Conservation (phyloP, 768 basidiomycete species). For the Lepiota subincarnata region DNA sequence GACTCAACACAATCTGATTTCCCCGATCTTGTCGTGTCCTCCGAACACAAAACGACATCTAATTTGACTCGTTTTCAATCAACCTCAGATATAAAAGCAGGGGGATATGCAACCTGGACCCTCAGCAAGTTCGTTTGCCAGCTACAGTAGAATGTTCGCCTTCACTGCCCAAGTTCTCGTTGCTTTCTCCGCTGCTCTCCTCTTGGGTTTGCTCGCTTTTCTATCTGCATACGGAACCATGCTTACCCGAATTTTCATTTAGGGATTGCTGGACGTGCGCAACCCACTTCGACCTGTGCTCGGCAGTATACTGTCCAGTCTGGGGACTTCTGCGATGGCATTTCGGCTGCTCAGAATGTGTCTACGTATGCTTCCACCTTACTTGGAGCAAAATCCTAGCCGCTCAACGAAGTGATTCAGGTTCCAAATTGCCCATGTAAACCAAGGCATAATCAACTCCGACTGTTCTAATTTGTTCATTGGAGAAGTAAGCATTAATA, state of each 20-base stretch:
- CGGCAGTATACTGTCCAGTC: slow-evolving; percentile 45
- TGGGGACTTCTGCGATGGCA: slow-evolving; percentile 55
- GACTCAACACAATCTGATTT: not conserved
- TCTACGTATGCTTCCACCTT: slow-evolving; percentile 37
- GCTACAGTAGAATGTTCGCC: not conserved
- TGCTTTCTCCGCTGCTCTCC: not conserved
- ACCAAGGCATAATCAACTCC: slow-evolving; percentile 42
- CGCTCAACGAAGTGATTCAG: slow-evolving; percentile 22
- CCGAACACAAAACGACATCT: too few relatives aligned
- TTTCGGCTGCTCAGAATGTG: slow-evolving; percentile 43
- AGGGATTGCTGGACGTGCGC: not conserved
- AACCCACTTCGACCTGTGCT: slow-evolving; percentile 29
- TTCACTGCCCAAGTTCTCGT: not conserved
- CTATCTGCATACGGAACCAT: not conserved
- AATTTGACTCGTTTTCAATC: not conserved
- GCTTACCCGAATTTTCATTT: not conserved
- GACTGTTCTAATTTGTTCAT: slow-evolving; percentile 51
- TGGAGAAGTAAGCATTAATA: slow-evolving; percentile 37
- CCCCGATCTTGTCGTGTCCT: not conserved
- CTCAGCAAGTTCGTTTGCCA: not conserved
- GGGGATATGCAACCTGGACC: not conserved
- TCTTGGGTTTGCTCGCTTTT: not conserved
- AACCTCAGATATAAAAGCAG: not conserved
- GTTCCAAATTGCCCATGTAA: slow-evolving; percentile 56
- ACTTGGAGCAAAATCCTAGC: not conserved